These are phyloP conservation scores for Ochetophila trinervis DNA, from an alignment of 306 rosid species.

Conservation along the genomic window DNA sequence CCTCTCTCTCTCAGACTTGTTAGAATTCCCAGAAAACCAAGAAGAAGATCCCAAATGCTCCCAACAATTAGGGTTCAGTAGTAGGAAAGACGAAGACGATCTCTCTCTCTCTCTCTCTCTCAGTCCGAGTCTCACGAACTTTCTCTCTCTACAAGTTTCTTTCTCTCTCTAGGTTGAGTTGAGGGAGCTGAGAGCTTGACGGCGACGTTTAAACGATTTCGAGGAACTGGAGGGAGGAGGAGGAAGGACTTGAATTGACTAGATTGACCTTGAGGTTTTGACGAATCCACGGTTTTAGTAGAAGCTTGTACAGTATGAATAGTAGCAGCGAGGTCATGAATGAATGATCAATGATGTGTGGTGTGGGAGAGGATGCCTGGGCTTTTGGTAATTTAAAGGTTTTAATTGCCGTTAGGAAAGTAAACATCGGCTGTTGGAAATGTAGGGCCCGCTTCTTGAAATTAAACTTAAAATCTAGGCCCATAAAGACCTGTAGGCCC, in stretches of 20 bases:
- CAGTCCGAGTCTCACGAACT: not conserved
- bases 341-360: not conserved
- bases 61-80: not conserved
- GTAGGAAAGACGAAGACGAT: constrained; percentile 1
- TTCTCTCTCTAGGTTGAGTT: constrained; percentile 7
- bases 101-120: constrained; percentile 13
- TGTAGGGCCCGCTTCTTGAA: not conserved
- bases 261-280: constrained; percentile 7
- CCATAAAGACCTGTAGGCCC: constrained; percentile 4
- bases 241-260: constrained; percentile 11
- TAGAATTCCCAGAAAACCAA: not conserved
- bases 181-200: constrained; percentile 24
- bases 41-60: constrained; percentile 7
- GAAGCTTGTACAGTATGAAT: not conserved
- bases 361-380: constrained; percentile 3
- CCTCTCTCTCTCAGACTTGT: not conserved
- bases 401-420: not conserved
- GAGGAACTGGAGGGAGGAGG: not conserved
- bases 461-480: not conserved
- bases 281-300: not conserved
- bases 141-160: constrained; percentile 3
- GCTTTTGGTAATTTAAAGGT: not conserved
- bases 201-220: constrained; percentile 38
- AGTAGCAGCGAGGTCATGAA: not conserved
- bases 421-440: not conserved